phyloP scores from a whole-genome alignment of 306 rosid genomes.

The Trifolium fragiferum region DNA sequence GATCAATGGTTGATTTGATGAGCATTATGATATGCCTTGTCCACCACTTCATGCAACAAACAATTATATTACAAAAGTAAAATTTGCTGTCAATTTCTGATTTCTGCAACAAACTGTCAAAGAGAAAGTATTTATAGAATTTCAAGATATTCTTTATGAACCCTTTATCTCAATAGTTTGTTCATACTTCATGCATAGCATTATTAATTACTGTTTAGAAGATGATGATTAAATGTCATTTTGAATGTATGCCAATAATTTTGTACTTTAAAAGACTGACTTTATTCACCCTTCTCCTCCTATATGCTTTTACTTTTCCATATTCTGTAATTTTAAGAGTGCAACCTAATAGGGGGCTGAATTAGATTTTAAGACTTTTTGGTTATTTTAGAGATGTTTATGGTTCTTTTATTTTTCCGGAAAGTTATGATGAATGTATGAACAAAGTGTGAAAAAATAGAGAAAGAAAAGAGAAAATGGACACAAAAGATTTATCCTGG shows the following conservation, averaged over 20 bases:
- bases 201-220: conserved; percentile 44
- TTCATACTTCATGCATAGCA: conserved; percentile 47
- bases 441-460: no score
- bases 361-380: no score
- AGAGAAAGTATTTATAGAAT: conserved; percentile 19
- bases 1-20: conserved; percentile 30
- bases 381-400: no score
- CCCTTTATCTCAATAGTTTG: conserved; percentile 14
- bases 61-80: conserved; percentile 53
- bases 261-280: conserved; percentile 47
- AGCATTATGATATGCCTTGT: conserved; percentile 56
- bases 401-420: no score
- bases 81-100: conserved; percentile 47
- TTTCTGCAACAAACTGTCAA: conserved; percentile 34
- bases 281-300: conserved; percentile 31
- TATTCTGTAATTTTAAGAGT: no score
- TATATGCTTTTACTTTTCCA: conserved; percentile 46
- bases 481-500: no score
- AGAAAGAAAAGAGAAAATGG: no score
- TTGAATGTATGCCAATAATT: conserved; percentile 48
- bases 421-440: no score
- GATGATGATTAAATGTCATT: conserved; percentile 42
- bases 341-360: no score
- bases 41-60: conserved; percentile 74
- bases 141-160: conserved; percentile 27